These are phyloP conservation scores for Truncatella angustata DNA, from an alignment of 2,329 filamentous ascomycete genomes.

Conservation along the genomic window DNA sequence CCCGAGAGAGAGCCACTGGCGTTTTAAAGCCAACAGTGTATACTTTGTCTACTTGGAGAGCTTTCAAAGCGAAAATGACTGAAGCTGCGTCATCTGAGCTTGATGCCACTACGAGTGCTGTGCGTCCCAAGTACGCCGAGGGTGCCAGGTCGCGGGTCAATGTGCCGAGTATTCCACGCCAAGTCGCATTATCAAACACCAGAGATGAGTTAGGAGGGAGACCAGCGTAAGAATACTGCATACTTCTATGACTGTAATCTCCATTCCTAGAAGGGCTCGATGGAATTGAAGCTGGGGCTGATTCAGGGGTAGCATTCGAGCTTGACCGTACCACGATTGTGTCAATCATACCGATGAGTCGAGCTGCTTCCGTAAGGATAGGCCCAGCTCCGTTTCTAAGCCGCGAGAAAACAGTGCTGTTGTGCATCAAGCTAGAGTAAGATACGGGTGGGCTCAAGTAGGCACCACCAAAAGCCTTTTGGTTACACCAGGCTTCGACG, in stretches of 20 bases:
- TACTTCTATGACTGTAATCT: conserved; percentile 17
- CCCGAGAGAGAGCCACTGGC: conserved; percentile 57
- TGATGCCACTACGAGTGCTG: conserved; percentile 73
- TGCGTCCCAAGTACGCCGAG: conserved; percentile 73
- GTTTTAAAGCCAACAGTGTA: conserved; percentile 82
- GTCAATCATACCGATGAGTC: conserved; percentile 77
- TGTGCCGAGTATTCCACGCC: conserved; percentile 82
- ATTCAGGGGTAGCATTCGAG: conserved; percentile 40
- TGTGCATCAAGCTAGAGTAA: conserved; percentile 57
- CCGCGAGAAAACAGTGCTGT: conserved; percentile 48
- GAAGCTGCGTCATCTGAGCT: conserved; percentile 74
- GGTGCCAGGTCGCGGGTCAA: conserved; percentile 79
- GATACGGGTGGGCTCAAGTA: conserved; percentile 74
- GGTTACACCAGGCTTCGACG: conserved; percentile 70
- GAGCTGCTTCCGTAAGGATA: conserved; percentile 70
- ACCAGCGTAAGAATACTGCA: conserved; percentile 20
- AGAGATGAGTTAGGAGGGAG: conserved; percentile 53
- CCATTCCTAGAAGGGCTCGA: conserved; percentile 44
- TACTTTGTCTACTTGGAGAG: conserved; percentile 72
- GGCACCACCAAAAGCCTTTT: conserved; percentile 76
- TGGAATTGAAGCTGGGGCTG: conserved; percentile 44
- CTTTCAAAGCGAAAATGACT: conserved; percentile 75
- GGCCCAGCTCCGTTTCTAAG: conserved; percentile 52
- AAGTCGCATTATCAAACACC: conserved; percentile 78
- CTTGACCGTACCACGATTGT: conserved; percentile 68